These are phyloP conservation scores for Alnus glutinosa DNA, from an alignment of 306 rosid species.

Conservation along the genomic window DNA sequence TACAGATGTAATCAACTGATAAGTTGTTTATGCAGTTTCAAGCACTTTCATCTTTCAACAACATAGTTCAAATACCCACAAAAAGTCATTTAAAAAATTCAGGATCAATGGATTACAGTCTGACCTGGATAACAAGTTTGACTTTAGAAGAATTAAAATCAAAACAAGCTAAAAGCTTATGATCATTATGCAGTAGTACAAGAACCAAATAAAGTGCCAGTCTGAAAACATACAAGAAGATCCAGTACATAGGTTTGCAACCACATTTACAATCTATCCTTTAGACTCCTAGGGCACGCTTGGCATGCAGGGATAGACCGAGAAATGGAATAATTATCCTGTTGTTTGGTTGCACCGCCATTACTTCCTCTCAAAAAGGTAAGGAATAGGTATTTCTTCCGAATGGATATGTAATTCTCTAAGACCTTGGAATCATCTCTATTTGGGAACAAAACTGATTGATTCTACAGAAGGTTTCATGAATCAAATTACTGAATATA, in stretches of 20 bases:
- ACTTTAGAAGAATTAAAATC: neutral
- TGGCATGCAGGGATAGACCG: no score
- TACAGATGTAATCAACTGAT: neutral
- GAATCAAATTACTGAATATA: no score
- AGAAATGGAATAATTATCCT: no score
- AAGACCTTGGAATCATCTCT: no score
- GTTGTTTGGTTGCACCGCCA: no score
- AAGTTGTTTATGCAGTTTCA: neutral
- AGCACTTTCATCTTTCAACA: neutral
- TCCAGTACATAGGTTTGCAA: neutral
- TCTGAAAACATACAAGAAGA: neutral
- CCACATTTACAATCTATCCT: neutral
- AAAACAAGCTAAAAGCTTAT: neutral
- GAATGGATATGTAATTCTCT: no score
- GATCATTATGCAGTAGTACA: neutral
- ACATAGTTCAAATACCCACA: neutral
- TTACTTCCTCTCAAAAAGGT: no score
- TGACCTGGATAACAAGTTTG: no score
- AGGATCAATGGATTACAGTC: neutral
- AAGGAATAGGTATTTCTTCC: no score
- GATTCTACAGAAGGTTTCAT: no score
- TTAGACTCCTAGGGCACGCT: neutral
- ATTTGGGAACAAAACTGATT: no score
- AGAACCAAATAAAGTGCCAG: neutral
- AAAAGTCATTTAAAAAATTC: neutral